Evolutionary conservation across 2,329 filamentous ascomycete species (phyloP), one percentile per base, ranked within the genome.

Genomic region (Fusarium chaquense): DNA sequence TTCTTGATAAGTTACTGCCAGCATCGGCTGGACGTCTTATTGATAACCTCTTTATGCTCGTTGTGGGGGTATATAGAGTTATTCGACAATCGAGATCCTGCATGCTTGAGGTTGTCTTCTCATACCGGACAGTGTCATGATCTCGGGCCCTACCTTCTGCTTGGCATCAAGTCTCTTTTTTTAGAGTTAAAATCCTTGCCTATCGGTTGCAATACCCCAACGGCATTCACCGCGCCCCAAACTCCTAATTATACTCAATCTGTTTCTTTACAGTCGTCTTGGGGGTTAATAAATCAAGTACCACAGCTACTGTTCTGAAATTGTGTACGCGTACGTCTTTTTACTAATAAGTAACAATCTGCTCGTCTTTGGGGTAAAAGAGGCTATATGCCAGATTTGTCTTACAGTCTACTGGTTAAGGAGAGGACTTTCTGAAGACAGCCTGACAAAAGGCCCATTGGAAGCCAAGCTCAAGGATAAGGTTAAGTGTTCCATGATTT

Each of bases 231-330:
- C 1, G 10, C 13, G 12, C n/a, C 5, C 2, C 35, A 32, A 13
- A 3, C 18, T 38, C 5, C 10, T 2, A 13, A 20, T n/a, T 38
- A 38, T 4, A 2, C 18, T 10, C 12, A 0, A 0, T 38, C 6
- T 12, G 3, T 40, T 13, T 5, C n/a, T 18, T 40, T 10, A 13
- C 3, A n/a, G 5, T 11, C 5, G 0, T 10, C 18, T 38, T 38
- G 5, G 18, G 10, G 18, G 6, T 12, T n/a, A 4, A 20, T 40
- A 6, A 11, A 20, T 20, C 36, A 20, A n/a, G 18, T 20, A 40
- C 4, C 11, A 40, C 5, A 12, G 36, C 12, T 6, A 4, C n/a
- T 12, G 13, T 20, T 20, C 6, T 6, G 36, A 40, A 13, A 40
- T 20, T 40, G 36, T n/a, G n/a, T n/a, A 20, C n/a, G 36, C 36